Percentiles rank a stretch among this genome's conserved stretches.
Conservation (phyloP, 2,329 filamentous ascomycete species). For the Verticillium albo-atrum region DNA sequence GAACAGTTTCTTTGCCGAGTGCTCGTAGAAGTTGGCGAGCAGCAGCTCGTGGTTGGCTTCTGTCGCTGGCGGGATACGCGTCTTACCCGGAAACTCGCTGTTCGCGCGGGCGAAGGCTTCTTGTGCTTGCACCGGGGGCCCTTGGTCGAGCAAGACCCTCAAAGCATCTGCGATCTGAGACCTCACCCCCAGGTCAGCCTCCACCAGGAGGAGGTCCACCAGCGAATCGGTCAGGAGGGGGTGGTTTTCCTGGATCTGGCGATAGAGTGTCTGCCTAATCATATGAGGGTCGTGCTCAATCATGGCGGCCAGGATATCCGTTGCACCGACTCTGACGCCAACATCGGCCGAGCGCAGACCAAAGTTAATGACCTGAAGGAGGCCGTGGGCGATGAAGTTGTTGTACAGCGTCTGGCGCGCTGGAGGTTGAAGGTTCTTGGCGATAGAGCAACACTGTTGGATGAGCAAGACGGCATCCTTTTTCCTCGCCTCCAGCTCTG, state of each 20-base stretch:
- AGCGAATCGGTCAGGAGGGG: slow-evolving; percentile 85
- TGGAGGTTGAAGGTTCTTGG: slow-evolving; percentile 87
- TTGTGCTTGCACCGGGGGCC: slow-evolving; percentile 37
- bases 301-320: slow-evolving; percentile 87
- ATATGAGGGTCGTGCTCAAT: slow-evolving; percentile 95
- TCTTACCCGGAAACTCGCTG: slow-evolving; percentile 63
- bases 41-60: slow-evolving; percentile 81
- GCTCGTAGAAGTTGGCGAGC: slow-evolving; percentile 83
- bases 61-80: slow-evolving; percentile 44
- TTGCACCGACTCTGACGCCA: slow-evolving; percentile 82
- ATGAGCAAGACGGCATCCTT: slow-evolving; percentile 96
- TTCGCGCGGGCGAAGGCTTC: slow-evolving; percentile 61
- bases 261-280: slow-evolving; percentile 90
- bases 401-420: slow-evolving; percentile 78
- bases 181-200: slow-evolving; percentile 91
- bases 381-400: slow-evolving; percentile 83
- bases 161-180: slow-evolving; percentile 93
- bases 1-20: slow-evolving; percentile 80
- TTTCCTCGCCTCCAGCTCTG: slow-evolving; percentile 60
- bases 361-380: slow-evolving; percentile 87
- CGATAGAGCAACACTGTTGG: slow-evolving; percentile 90
- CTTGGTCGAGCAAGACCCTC: slow-evolving; percentile 84
- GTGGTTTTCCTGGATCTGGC: slow-evolving; percentile 82
- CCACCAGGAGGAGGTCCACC: slow-evolving; percentile 85
- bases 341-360: slow-evolving; percentile 83